Base-by-base conservation (phyloP, 2,329 filamentous ascomycete species). In the Cryoendolithus antarcticus region DNA sequence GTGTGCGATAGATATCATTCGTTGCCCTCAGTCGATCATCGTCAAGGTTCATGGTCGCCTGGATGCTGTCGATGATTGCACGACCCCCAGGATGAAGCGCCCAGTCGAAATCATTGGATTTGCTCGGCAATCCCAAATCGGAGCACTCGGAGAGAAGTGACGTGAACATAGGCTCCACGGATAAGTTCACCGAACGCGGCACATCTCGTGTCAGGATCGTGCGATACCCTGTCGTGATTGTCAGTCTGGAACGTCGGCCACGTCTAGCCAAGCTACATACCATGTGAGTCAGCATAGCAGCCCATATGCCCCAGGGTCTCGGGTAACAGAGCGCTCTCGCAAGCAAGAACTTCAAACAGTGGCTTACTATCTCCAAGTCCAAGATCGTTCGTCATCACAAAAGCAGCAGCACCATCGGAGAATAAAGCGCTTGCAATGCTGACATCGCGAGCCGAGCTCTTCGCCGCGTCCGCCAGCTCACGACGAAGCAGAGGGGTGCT, bases 81-180 rank as follows among this genome's bases (percentile, higher is more conserved):
- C 75, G 67, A 11, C 80, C 80, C 4, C 80, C 80, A 0, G 80
- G 80, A 48, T 84, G 80, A 53, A 84, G 70, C 1, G 78, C 80
- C 80, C 80, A 84, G 62, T 84, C 80, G 47, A 81, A 82, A 43
- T 80, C 33, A 9, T 8, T 6, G 19, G 31, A 9, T 21, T 27
- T 8, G 6, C 6, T 27, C 24, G 24, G 24, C 24, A 27, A 4
- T 2, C 5, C 7, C 24, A 27, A 8, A 27, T n/a, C 32, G n/a
- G 21, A 36, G 27, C 34, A 29, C 5, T 33, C 34, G 6, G 24
- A 9, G n/a, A 31, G 9, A 31, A 46, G n/a, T 4, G 32, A 35
- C 10, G 39, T 13, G 34, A 44, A 46, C 15, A 44, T 27, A 3
- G 21, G 36, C 24, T 19, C 30, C 3, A 42, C 39, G 4, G 44